phyloP scores from a whole-genome alignment of 208 protist genomes.

The Trichomonas tenax region DNA sequence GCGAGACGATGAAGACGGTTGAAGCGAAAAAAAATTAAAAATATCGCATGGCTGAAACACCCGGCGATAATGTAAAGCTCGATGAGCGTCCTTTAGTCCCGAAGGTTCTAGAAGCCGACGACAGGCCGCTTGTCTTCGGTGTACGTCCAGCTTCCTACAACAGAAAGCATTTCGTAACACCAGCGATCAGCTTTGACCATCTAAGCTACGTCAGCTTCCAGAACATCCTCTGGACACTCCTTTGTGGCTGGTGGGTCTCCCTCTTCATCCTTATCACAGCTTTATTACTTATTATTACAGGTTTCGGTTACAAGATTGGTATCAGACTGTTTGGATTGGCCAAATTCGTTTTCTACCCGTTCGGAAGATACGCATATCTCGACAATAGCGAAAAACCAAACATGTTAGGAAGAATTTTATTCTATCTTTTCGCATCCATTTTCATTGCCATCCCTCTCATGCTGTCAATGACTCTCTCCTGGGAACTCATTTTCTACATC shows the following conservation, averaged over 20 bases:
- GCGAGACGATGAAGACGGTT: no score
- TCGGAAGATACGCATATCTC: background rate
- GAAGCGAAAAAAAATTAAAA: no score
- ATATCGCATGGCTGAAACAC: background rate
- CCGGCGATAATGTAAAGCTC: background rate
- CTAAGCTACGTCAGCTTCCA: background rate
- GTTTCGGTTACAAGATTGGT: background rate
- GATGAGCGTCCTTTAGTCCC: background rate
- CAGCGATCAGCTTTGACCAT: background rate
- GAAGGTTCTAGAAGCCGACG: background rate
- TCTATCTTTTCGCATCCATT: conserved; percentile 7
- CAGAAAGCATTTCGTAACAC: background rate
- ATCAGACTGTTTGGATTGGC: background rate
- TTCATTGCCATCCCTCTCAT: background rate
- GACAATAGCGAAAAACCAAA: background rate
- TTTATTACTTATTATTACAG: background rate
- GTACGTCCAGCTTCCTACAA: background rate
- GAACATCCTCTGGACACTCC: background rate
- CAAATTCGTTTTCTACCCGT: background rate
- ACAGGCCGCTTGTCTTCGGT: background rate
- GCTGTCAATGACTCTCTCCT: background rate
- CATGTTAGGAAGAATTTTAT: background rate
- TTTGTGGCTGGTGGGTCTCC: background rate
- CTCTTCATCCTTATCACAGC: background rate
- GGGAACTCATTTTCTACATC: background rate